These are phyloP conservation scores for Tetrahymena borealis DNA, from an alignment of 73 alveolate species.

Conservation along the genomic window DNA sequence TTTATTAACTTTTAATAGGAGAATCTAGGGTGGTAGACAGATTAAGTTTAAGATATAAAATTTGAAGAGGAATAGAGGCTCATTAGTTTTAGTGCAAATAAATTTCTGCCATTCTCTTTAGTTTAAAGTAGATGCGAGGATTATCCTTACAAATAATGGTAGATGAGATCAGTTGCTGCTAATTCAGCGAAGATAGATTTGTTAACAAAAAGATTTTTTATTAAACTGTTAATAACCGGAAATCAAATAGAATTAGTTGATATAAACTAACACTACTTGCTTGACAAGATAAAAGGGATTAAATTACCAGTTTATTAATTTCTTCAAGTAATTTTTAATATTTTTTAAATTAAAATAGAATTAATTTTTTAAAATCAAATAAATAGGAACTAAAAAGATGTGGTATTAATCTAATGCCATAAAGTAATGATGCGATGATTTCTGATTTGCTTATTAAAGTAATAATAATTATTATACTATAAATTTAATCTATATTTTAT, in stretches of 20 bases:
- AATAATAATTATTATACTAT: background rate
- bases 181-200: background rate
- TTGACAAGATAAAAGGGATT: background rate
- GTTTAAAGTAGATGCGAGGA: background rate
- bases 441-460: background rate
- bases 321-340: background rate
- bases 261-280: background rate
- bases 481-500: background rate
- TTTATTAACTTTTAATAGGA: background rate
- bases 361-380: background rate
- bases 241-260: background rate
- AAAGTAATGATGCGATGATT: background rate
- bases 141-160: background rate
- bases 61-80: background rate
- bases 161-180: background rate
- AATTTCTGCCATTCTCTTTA: background rate
- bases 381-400: background rate
- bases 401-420: background rate
- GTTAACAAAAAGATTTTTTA: background rate
- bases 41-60: background rate
- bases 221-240: background rate
- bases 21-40: background rate
- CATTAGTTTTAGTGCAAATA: background rate
- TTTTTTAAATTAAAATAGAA: background rate
- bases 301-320: background rate